Base-by-base conservation (phyloP, 2,329 filamentous ascomycete genomes). In the Colletotrichum sublineola region DNA sequence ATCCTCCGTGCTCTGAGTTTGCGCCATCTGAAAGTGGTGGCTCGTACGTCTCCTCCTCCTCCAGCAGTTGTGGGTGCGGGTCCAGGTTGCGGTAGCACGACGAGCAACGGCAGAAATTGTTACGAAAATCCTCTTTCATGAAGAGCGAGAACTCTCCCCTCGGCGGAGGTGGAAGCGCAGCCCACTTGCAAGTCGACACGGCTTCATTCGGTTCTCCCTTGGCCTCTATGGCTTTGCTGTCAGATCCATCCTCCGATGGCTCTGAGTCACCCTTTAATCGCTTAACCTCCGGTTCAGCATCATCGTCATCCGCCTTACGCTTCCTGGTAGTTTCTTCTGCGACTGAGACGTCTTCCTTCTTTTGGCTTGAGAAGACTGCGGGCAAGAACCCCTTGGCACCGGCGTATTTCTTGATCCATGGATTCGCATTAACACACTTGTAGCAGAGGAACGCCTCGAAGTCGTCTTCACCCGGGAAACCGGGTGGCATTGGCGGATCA, bases 371-470 rank as follows among this genome's bases (percentile, higher is more conserved):
- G 72, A 91, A 92, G 0, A 98, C 88, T 0, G 95, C 88, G 0
- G 90, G 86, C 0, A 98, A 85, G 78, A 99, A 98, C 0, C 95
- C 95, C 0, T 89, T 79, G 0, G 93, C 89, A 2, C 93, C 92
- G 7, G 94, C 95, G 79, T 98, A 98, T 74, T 87, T 86, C 83
- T 96, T 97, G 80, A 98, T 92, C 96, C 96, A 99, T 0, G 95
- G 94, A 76, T 95, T 90, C 1, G 94, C 90, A 52, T 95, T 91
- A 18, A 97, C 88, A 77, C 96, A 99, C 79, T 97, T 97, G 85
- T 96, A 97, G 85, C 96, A 99, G 48, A 99, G 88, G 78, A 98
- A 93, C 38, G 92, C 90, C 65, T 97, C 94, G 75, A 99, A 99
- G 40, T 93, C 91, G 38, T 97, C 94, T 77, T 98, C 96, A 0